Conservation (phyloP, 1,284 basidiomycete species). For the Irpex sp. region DNA sequence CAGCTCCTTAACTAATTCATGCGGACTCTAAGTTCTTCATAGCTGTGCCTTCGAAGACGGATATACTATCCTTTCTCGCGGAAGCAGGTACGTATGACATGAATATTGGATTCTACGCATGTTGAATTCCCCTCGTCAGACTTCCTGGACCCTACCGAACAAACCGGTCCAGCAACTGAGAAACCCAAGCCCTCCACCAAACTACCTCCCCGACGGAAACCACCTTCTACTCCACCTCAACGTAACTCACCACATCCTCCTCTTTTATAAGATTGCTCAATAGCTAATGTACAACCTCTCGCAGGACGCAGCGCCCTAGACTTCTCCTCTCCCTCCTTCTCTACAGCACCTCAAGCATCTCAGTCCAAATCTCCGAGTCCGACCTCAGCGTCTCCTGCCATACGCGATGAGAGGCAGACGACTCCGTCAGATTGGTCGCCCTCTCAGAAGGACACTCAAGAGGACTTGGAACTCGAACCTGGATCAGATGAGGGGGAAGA, state of each 20-base stretch:
- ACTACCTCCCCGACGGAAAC: background rate
- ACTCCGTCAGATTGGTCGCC: slow-evolving; percentile 8
- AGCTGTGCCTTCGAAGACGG: background rate
- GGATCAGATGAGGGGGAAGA: too few species aligned
- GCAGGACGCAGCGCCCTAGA: slow-evolving; percentile 5
- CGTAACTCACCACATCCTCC: background rate
- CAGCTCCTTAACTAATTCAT: background rate
- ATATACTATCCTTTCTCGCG: background rate
- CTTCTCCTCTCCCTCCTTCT: background rate
- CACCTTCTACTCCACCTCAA: background rate
- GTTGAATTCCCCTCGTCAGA: background rate
- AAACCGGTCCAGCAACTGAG: background rate
- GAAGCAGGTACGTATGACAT: background rate
- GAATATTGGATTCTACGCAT: background rate
- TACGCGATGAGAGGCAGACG: background rate
- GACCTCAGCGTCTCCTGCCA: too few species aligned
- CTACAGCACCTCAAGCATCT: too few species aligned
- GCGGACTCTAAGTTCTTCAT: background rate
- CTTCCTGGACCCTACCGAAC: background rate
- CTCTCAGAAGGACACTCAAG: background rate
- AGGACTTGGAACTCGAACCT: too few species aligned
- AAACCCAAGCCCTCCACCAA: background rate
- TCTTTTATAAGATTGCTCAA: background rate
- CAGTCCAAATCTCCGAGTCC: background rate
- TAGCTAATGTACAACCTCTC: background rate